phyloP scores from a whole-genome alignment of 441 rosid species.

The Lepidium campestre region DNA sequence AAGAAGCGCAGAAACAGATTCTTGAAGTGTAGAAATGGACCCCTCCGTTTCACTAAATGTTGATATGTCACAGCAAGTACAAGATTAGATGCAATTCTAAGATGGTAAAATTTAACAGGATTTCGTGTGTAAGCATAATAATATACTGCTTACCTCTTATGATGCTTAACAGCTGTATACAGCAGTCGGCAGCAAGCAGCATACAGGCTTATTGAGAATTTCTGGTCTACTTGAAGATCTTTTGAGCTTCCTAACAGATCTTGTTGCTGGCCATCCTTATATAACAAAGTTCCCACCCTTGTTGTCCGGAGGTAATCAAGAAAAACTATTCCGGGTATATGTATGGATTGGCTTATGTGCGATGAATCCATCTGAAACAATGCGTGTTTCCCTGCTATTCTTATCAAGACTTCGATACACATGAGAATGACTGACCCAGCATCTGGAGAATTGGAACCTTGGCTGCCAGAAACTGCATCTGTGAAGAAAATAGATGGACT shows the following conservation, averaged over 20 bases:
- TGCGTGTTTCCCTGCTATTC: constrained; percentile 69
- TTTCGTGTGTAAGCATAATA: neutral
- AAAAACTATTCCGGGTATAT: constrained; percentile 66
- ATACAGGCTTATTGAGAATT: constrained; percentile 50
- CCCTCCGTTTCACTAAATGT: constrained; percentile 58
- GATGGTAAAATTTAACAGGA: constrained; percentile 2
- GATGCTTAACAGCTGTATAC: constrained; percentile 74
- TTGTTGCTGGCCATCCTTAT: constrained; percentile 26
- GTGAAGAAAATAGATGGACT: constrained; percentile 56
- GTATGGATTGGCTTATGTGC: constrained; percentile 71
- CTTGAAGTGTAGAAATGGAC: constrained; percentile 70
- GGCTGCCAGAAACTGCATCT: constrained; percentile 18
- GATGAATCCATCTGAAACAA: constrained; percentile 67
- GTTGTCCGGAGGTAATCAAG: constrained; percentile 40
- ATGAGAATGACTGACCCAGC: constrained; percentile 81
- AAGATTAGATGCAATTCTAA: constrained; percentile 9
- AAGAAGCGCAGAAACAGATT: constrained; percentile 64
- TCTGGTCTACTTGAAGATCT: constrained; percentile 37
- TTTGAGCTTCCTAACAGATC: constrained; percentile 18
- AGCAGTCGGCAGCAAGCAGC: constrained; percentile 71
- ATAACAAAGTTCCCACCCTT: constrained; percentile 20
- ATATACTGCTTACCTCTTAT: constrained; percentile 46
- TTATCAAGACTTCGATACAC: constrained; percentile 82
- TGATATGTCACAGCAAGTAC: constrained; percentile 4
- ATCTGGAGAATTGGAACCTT: constrained; percentile 49